Percentiles rank a stretch among this genome's conserved stretches.
Conservation (phyloP, 2,329 filamentous ascomycete species). For the Pseudogymnoascus sp. region DNA sequence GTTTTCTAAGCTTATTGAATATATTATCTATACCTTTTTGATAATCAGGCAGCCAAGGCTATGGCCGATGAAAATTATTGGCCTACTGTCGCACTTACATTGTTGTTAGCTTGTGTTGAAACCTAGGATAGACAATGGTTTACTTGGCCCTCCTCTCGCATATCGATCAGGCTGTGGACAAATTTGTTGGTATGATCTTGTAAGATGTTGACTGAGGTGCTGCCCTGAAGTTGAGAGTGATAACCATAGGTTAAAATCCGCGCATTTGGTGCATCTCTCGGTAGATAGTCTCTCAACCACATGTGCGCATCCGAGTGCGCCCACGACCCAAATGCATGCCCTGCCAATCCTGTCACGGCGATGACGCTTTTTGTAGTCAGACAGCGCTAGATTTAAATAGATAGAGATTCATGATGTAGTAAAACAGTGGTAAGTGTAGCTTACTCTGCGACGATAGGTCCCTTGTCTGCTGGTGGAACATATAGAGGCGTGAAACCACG, state of each 20-base stretch:
- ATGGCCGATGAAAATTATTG: background rate
- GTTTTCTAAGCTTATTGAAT: background rate
- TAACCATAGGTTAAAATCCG: conserved; percentile 15
- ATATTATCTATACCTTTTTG: background rate
- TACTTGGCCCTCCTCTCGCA: background rate
- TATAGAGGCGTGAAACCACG: background rate
- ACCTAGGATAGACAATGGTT: background rate
- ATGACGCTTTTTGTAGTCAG: conserved; percentile 10
- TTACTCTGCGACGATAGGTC: background rate
- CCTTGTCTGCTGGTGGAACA: background rate
- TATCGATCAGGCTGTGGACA: background rate
- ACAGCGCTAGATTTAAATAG: background rate
- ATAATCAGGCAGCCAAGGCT: background rate
- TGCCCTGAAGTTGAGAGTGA: background rate
- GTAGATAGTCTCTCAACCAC: conserved; percentile 14
- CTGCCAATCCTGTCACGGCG: conserved; percentile 14
- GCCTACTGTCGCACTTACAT: background rate
- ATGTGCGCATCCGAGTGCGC: conserved; percentile 4
- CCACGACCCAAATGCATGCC: conserved; percentile 14
- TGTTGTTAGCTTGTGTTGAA: background rate
- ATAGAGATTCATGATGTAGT: background rate
- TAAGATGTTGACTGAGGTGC: background rate
- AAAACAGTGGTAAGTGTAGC: background rate
- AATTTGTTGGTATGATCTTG: background rate
- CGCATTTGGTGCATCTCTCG: conserved; percentile 7